phyloP scores from a whole-genome alignment of 805 yeast genomes.

The Starmerella scarabaei region DNA sequence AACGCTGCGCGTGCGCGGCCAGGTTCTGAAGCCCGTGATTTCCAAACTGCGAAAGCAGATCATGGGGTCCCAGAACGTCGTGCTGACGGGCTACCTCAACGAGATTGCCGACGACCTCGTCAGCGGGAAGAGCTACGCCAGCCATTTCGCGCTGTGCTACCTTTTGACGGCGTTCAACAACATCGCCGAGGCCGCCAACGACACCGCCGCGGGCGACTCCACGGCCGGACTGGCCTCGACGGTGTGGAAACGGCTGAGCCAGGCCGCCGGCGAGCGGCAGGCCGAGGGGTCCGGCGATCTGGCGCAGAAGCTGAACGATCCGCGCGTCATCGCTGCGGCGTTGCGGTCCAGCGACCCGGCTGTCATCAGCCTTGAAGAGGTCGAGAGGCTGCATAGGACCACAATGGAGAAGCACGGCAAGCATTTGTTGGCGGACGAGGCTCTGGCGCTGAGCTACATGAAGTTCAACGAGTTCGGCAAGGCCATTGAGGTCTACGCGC shows the following conservation, averaged over 20 bases:
- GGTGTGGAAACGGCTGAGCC: slow-evolving; percentile 18
- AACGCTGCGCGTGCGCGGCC: slow-evolving; percentile 16
- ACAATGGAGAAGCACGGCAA: slow-evolving; percentile 18
- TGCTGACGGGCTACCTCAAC: slow-evolving; percentile 14
- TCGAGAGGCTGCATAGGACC: slow-evolving; percentile 15
- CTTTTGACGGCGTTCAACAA: slow-evolving; percentile 20
- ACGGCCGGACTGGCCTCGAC: slow-evolving; percentile 10
- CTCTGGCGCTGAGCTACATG: slow-evolving; percentile 17
- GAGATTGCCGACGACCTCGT: slow-evolving; percentile 19
- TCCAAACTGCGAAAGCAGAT: slow-evolving; percentile 14
- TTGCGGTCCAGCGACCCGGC: slow-evolving; percentile 19
- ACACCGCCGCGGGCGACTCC: slow-evolving; percentile 5
- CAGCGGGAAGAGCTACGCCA: slow-evolving; percentile 15
- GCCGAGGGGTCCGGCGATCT: no score
- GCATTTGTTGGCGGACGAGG: slow-evolving; percentile 20
- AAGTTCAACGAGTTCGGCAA: slow-evolving; percentile 12
- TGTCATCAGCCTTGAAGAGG: slow-evolving; percentile 17
- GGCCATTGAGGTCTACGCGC: slow-evolving; percentile 19
- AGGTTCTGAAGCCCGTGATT: slow-evolving; percentile 18
- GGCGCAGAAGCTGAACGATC: slow-evolving; percentile 13
- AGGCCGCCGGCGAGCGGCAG: slow-evolving; percentile 1
- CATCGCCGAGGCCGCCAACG: slow-evolving; percentile 1
- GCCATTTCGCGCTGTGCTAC: slow-evolving; percentile 19
- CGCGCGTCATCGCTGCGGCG: slow-evolving; percentile 21
- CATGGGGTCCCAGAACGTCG: slow-evolving; percentile 17